Conservation (phyloP, 169 alveolate species). For the Perkinsus marinus region DNA sequence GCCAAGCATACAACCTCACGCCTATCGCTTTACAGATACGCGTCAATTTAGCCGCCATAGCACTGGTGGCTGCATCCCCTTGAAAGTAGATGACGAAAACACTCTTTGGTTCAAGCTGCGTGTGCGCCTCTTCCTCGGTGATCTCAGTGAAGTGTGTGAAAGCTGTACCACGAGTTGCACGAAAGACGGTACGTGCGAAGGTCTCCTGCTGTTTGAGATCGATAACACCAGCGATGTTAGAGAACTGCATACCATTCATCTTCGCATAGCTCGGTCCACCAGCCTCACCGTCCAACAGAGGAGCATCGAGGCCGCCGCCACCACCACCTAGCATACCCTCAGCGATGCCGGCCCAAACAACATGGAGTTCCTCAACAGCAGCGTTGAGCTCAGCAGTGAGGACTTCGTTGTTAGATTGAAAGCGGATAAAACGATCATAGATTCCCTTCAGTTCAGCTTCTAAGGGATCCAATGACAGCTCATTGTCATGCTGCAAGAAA, state of each 20-base stretch:
- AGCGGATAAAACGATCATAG: not conserved
- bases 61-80: conserved; percentile 65
- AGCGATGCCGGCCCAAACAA: not conserved
- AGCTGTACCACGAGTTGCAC: conserved; percentile 93
- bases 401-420: not conserved
- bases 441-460: conserved; percentile 10
- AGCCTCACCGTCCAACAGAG: not conserved
- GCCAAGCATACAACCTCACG: conserved; percentile 68
- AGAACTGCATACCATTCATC: conserved; percentile 17
- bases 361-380: not conserved
- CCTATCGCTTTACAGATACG: conserved; percentile 80
- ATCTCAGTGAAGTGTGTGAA: conserved; percentile 72
- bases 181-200: conserved; percentile 79
- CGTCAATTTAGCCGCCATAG: conserved; percentile 65
- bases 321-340: not conserved
- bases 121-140: conserved; percentile 30
- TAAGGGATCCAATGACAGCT: conserved; percentile 60
- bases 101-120: conserved; percentile 20
- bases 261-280: not conserved
- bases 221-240: conserved; percentile 53
- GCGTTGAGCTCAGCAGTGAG: not conserved
- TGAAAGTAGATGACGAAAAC: conserved; percentile 80
- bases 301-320: not conserved
- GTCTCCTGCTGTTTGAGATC: conserved; percentile 47
- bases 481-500: conserved; percentile 36